Evolutionary conservation across 2,329 filamentous ascomycete genomes (phyloP), one percentile per base, ranked within the genome.

Genomic region (Neopestalotiopsis rosae): DNA sequence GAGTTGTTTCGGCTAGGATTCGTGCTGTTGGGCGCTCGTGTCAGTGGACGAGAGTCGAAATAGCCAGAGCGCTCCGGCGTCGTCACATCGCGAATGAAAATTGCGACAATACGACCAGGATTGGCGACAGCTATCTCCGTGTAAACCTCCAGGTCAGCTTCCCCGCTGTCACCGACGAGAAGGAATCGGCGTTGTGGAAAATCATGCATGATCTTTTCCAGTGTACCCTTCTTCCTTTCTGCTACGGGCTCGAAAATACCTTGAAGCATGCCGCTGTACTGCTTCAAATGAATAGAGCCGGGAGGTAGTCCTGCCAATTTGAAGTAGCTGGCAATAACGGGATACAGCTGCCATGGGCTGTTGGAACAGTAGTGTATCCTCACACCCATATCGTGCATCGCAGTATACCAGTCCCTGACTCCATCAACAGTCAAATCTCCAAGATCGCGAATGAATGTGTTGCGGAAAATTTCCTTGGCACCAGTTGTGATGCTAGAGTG

Each of bases 341-440:
- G 96, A 75, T 94, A 99, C 6, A 99, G 87, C 79, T 99, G 97
- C 97, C 97, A 99, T 0, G 96, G 96, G 65, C 95, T 97, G 80
- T 99, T 99, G n/a, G 96, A 99, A 72, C 97, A 97, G 79, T 99
- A 99, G 78, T 99, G 97, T 66, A 99, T 88, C 74, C 91, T 89
- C 30, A 98, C 95, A 20, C 95, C 94, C 82, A 95, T 89, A 24
- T 90, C 85, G 52, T 92, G 87, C 81, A 99, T 86, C 24, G 86
- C 86, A 45, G 85, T 89, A 77, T 98, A 99, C 95, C 96, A 98
- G 71, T 97, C 94, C 69, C 86, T 89, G 24, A 98, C 95, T 2
- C 87, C 76, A 87, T 94, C 2, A 91, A 89, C 0, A 91, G 91
- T 0, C 92, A 95, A 80, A 92, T 94, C 71, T 91, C 91, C n/a